phyloP scores from a whole-genome alignment of 2,329 filamentous ascomycete genomes.

The Nannizziopsis arthrosporioides region DNA sequence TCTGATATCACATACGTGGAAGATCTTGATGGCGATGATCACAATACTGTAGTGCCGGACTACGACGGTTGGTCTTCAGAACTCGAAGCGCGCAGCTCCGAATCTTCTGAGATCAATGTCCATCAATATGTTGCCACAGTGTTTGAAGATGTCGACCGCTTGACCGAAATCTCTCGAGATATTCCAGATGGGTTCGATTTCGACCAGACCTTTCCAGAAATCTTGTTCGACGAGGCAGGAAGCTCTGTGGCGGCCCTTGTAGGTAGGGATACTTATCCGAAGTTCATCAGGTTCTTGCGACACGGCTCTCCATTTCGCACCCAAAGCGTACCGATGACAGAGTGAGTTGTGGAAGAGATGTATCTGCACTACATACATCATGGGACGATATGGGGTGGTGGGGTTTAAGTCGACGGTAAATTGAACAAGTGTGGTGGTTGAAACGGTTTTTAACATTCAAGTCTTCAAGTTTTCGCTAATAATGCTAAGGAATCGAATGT shows the following conservation, averaged over 20 bases:
- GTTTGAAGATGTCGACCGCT: neutral
- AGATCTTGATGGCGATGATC: neutral
- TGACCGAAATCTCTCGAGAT: neutral
- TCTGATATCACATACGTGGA: neutral
- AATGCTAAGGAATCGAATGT: too few species aligned
- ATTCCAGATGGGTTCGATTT: conserved; percentile 8
- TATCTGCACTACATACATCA: too few species aligned
- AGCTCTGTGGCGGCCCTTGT: conserved; percentile 49
- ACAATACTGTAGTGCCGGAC: neutral
- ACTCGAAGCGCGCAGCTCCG: too few species aligned
- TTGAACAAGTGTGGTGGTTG: neutral
- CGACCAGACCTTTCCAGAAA: conserved; percentile 32
- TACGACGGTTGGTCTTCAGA: too few species aligned
- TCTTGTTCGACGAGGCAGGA: conserved; percentile 46
- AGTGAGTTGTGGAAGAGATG: neutral
- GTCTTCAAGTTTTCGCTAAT: too few species aligned
- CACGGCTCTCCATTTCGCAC: neutral
- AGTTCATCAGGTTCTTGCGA: conserved; percentile 33
- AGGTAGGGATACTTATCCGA: conserved; percentile 53
- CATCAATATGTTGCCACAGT: neutral
- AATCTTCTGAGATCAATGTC: neutral
- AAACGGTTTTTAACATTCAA: too few species aligned
- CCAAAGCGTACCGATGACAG: neutral
- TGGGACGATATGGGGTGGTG: neutral
- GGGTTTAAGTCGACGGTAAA: neutral